A percentile compares a stretch with the other conserved stretches of the same genome.
These are phyloP conservation scores for Hortaea sp. DNA, from an alignment of 2,329 filamentous ascomycete genomes.

Conservation along the genomic window DNA sequence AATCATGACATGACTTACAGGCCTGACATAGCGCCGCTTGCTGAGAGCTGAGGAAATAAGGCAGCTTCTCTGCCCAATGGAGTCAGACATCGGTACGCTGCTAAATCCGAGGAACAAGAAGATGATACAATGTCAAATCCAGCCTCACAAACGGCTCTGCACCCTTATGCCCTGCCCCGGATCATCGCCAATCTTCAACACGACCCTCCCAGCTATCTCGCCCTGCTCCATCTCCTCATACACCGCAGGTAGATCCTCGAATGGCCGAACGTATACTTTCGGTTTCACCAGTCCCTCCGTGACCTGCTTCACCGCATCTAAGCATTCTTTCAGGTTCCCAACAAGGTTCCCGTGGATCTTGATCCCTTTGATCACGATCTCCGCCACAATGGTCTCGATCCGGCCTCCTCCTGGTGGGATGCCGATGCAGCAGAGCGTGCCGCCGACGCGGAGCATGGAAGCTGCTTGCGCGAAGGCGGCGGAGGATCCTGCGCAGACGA, in stretches of 20 bases:
- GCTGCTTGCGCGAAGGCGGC: constrained; percentile 33
- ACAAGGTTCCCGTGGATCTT: constrained; percentile 35
- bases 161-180: neutral
- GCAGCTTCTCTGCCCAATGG: too few relatives aligned
- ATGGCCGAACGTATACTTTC: constrained; percentile 31
- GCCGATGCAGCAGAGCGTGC: constrained; percentile 35
- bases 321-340: constrained; percentile 35
- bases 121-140: too few relatives aligned
- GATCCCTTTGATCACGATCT: constrained; percentile 38
- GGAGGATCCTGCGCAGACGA: constrained; percentile 34
- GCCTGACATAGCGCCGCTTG: too few relatives aligned
- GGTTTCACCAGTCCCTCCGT: constrained; percentile 33
- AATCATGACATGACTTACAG: too few relatives aligned
- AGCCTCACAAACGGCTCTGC: neutral
- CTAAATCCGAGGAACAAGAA: too few relatives aligned
- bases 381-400: constrained; percentile 32
- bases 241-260: constrained; percentile 32
- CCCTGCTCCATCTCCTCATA: constrained; percentile 38
- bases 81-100: too few relatives aligned
- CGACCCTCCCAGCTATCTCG: constrained; percentile 33
- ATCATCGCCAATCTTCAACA: constrained; percentile 30
- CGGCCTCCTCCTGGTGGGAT: constrained; percentile 31
- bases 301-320: constrained; percentile 37
- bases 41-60: too few relatives aligned
- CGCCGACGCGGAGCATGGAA: constrained; percentile 36